phyloP scores from a whole-genome alignment of 306 rosid species.

The Gynostemma pentaphyllum region DNA sequence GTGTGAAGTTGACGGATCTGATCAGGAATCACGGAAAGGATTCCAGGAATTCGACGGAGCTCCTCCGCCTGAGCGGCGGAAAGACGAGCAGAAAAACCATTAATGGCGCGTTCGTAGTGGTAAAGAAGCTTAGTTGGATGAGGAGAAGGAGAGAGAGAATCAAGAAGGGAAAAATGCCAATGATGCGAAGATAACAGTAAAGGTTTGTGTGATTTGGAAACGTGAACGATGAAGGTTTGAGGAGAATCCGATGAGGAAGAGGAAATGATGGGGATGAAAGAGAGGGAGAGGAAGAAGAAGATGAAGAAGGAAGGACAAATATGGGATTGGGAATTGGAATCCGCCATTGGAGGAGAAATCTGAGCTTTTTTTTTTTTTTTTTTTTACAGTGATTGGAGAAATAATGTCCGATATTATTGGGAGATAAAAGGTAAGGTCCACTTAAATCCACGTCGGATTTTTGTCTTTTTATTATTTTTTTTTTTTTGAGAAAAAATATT shows the following conservation, averaged over 20 bases:
- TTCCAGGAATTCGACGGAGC: constrained; percentile 23
- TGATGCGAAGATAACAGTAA: constrained; percentile 39
- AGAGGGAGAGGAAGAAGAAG: constrained; percentile 11
- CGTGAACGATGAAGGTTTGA: constrained; percentile 62
- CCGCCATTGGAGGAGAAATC: constrained; percentile 7
- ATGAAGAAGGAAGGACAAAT: background rate
- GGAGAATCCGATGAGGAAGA: constrained; percentile 25
- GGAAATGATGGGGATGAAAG: background rate
- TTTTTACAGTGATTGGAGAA: background rate
- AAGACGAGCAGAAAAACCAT: constrained; percentile 67
- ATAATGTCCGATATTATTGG: background rate
- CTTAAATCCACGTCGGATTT: constrained; percentile 2
- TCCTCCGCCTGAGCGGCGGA: constrained; percentile 31
- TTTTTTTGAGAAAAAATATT: too few relatives aligned
- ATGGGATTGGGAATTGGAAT: background rate
- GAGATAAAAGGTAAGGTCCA: background rate
- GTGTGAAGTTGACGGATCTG: constrained; percentile 64
- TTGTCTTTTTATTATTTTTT: background rate
- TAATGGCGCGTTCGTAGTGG: constrained; percentile 38
- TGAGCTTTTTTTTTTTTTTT: too few relatives aligned
- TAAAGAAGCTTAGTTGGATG: constrained; percentile 47
- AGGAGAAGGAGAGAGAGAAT: constrained; percentile 53
- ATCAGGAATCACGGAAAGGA: constrained; percentile 59
- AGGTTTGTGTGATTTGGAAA: constrained; percentile 44
- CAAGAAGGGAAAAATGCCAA: constrained; percentile 62